phyloP scores from a whole-genome alignment of 2,329 filamentous ascomycete genomes.

The Leptosphaerulina australis region DNA sequence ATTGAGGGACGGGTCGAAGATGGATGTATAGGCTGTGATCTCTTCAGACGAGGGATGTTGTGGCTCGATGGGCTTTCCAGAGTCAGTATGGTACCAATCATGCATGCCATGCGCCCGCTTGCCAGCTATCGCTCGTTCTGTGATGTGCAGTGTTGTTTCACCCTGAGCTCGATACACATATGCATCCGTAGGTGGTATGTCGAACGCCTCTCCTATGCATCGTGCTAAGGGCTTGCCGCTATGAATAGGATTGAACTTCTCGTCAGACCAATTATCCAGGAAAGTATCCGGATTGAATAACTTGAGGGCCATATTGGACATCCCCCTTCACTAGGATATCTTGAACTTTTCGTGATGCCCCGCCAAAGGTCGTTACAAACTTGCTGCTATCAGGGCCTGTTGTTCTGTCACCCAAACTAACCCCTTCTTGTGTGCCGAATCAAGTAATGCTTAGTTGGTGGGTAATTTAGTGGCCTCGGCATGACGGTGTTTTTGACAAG shows the following conservation, averaged over 20 bases:
- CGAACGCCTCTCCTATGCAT: conserved; percentile 57
- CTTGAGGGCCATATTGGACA: conserved; percentile 29
- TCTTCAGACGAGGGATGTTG: conserved; percentile 53
- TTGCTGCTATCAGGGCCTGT: background rate
- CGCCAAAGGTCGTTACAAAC: background rate
- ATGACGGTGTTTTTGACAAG: conserved; percentile 8
- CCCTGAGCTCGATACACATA: conserved; percentile 60
- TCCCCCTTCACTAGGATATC: background rate
- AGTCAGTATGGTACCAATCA: conserved; percentile 57
- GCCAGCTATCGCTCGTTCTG: conserved; percentile 56
- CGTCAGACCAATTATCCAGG: conserved; percentile 52
- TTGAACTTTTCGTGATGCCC: conserved; percentile 1
- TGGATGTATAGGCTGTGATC: conserved; percentile 68
- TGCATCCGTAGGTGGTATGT: conserved; percentile 52
- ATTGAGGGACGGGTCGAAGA: conserved; percentile 67
- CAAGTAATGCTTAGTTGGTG: background rate
- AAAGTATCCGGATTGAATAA: conserved; percentile 56
- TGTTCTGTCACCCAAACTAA: background rate
- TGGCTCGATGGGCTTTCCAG: conserved; percentile 41
- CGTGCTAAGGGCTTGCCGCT: conserved; percentile 47
- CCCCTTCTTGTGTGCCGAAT: conserved; percentile 4
- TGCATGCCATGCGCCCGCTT: conserved; percentile 57
- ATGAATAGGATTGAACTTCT: conserved; percentile 36
- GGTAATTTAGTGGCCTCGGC: conserved; percentile 7
- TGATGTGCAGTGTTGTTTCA: conserved; percentile 57